These are phyloP conservation scores for Crithidia fasciculata DNA, from an alignment of 208 protist species.

Conservation along the genomic window DNA sequence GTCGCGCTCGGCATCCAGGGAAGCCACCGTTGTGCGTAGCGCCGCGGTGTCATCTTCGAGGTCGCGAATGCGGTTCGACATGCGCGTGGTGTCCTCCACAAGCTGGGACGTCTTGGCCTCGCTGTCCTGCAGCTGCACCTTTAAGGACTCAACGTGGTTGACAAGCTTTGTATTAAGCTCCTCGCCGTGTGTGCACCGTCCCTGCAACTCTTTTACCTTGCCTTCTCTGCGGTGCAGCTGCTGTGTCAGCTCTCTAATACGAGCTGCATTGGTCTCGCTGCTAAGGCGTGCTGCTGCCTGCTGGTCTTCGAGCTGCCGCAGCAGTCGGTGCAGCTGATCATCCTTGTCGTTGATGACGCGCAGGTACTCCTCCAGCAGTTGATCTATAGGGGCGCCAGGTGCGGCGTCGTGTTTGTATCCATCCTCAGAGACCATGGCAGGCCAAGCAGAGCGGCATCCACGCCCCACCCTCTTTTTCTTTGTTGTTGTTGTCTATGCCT, in stretches of 20 bases:
- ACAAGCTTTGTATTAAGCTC: conserved; percentile 45
- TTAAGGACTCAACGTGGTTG: conserved; percentile 40
- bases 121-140: conserved; percentile 30
- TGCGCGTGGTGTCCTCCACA: neutral
- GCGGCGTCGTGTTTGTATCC: conserved; percentile 9
- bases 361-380: conserved; percentile 87
- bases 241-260: conserved; percentile 19
- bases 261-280: conserved; percentile 36
- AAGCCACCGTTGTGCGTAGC: conserved; percentile 9
- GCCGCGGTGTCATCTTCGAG: neutral
- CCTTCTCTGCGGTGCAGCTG: conserved; percentile 31
- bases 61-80: neutral
- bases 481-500: too few species aligned
- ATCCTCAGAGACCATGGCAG: conserved; percentile 17
- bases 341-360: conserved; percentile 90
- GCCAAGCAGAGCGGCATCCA: too few species aligned
- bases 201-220: conserved; percentile 32
- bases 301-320: conserved; percentile 55
- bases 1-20: neutral
- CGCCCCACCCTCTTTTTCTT: too few species aligned
- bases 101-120: conserved; percentile 3
- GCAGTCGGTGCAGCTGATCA: conserved; percentile 65
- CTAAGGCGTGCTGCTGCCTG: conserved; percentile 32
- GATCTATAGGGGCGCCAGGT: conserved; percentile 43
- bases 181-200: conserved; percentile 32